These are phyloP conservation scores for Euryodendron excelsum DNA, from an alignment of 148 eudicot species.

Conservation along the genomic window DNA sequence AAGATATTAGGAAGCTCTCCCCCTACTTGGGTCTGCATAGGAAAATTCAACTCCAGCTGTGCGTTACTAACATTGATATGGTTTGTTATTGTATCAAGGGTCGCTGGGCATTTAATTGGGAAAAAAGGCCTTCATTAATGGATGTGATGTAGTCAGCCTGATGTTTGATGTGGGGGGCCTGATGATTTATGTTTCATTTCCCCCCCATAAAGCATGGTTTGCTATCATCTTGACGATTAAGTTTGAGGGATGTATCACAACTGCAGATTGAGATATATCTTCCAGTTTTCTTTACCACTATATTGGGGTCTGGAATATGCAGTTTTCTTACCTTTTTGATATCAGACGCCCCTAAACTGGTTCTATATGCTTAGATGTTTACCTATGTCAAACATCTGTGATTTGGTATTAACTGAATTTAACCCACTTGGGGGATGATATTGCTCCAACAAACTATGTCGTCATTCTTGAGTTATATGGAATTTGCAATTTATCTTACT, in stretches of 20 bases:
- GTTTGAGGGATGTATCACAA: neutral
- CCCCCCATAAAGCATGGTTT: neutral
- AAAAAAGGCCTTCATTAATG: neutral
- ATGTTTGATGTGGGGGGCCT: no score
- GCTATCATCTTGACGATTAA: neutral
- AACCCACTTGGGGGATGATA: no score
- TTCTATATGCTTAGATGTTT: neutral
- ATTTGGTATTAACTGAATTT: no score
- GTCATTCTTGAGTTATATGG: neutral
- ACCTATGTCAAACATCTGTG: no score
- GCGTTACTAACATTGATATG: no score
- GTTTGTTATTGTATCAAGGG: no score
- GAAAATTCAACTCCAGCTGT: no score
- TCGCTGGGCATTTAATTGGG: neutral
- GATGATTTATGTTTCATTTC: no score
- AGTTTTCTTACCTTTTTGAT: neutral
- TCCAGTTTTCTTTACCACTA: neutral
- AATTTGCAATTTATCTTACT: neutral
- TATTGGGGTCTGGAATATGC: conserved; percentile 1
- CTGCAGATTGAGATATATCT: neutral
- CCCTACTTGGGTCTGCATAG: no score
- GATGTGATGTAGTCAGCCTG: neutral
- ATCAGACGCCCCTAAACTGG: neutral
- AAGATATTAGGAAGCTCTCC: no score
- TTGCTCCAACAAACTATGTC: neutral